Evolutionary conservation across 805 yeast species (phyloP), one percentile per base, ranked within the genome.

Genomic region (Saccharomyces kudriavzevii): DNA sequence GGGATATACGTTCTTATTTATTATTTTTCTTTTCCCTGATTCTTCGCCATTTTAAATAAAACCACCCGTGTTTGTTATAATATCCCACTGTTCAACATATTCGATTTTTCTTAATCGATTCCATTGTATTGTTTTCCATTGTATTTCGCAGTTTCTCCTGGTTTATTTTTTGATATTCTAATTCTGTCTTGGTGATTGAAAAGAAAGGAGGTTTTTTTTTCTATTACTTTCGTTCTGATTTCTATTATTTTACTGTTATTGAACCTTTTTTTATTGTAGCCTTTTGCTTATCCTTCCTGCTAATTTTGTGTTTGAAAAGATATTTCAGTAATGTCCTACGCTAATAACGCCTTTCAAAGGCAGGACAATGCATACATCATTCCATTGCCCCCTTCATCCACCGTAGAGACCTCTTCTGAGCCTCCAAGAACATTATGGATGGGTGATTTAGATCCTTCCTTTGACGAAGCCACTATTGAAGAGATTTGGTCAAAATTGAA

Each of bases 391-490:
- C 84, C 85, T 4, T 70, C 72, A 45, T 74, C 76, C 46, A 77
- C 79, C 2, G 74, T 80, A 2, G 76, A 77, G 47, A 73, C 77
- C 1, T 70, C 77, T 1, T 60, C 67, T 5, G 73, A 75, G 13
- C 75, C 79, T 14, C 89, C 95, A 26, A 76, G 85, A 56, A 87
- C 95, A 1, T 71, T 87, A 30, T 87, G 95, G 95, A 87, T 87
- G 95, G 95, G 95, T 10, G 94, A 87, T 68, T 72, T 87, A 59
- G 92, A 87, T 64, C 89, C 92, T 1, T 81, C 85, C 80, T 80
- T 85, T 62, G 89, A 84, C 64, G 94, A 86, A 65, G 74, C 71
- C 3, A 80, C 81, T 25, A 73, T 81, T 14, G 74, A 76, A 49
- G 72, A 81, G 48, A 74, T 88, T 67, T 85, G 90, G 89, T 74